Evolutionary conservation across 805 yeast species (phyloP).

Genomic region (Wickerhamiella brachini): DNA sequence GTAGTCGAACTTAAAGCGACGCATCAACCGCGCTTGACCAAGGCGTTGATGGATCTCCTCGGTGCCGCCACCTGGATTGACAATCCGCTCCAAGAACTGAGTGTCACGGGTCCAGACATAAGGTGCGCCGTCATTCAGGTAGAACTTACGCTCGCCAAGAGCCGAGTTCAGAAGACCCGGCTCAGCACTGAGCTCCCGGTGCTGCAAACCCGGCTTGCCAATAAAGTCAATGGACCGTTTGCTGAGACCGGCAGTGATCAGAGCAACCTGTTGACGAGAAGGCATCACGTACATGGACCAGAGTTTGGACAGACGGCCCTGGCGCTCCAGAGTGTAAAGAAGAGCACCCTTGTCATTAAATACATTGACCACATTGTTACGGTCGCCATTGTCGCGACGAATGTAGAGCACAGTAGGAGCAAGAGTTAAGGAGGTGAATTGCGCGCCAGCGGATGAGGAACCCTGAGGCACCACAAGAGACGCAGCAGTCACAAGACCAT

Average conservation of each 20-base stretch:
- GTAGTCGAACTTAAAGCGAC: slow-evolving; percentile 47
- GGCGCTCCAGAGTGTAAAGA: slow-evolving; percentile 39
- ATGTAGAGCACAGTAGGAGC: slow-evolving; percentile 30
- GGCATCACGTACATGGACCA: slow-evolving; percentile 40
- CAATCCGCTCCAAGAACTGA: slow-evolving; percentile 36
- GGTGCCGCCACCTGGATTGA: slow-evolving; percentile 42
- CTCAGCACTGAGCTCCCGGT: slow-evolving; percentile 29
- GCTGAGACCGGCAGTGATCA: slow-evolving; percentile 36
- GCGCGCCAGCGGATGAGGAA: background rate
- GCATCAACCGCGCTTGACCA: slow-evolving; percentile 41
- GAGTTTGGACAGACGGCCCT: slow-evolving; percentile 33
- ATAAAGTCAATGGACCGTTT: slow-evolving; percentile 29
- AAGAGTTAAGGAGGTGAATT: background rate
- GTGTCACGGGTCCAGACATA: slow-evolving; percentile 44
- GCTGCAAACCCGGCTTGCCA: slow-evolving; percentile 16
- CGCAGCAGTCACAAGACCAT: background rate
- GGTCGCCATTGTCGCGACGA: slow-evolving; percentile 36
- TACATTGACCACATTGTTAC: slow-evolving; percentile 35
- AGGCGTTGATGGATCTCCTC: slow-evolving; percentile 42
- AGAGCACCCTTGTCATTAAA: slow-evolving; percentile 34
- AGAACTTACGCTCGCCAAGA: slow-evolving; percentile 36
- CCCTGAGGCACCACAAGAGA: background rate
- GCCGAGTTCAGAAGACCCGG: slow-evolving; percentile 19
- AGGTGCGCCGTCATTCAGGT: slow-evolving; percentile 38
- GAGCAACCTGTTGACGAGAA: slow-evolving; percentile 34